phyloP scores from a whole-genome alignment of 176 grass and related monocot species.

The Raddia guianensis region DNA sequence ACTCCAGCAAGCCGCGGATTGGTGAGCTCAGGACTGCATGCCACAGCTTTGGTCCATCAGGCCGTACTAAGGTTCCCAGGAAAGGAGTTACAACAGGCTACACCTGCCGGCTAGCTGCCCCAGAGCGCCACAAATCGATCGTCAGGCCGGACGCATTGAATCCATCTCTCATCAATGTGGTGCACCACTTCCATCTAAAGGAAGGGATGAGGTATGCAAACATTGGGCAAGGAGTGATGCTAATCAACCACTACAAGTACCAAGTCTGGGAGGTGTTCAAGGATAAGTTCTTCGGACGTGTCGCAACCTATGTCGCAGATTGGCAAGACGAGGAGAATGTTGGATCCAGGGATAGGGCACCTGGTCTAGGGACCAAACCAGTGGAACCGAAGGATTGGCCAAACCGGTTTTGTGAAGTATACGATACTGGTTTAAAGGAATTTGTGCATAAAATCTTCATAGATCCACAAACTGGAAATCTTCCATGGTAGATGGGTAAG shows the following conservation, averaged over 20 bases:
- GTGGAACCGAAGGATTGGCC: slow-evolving; percentile 93
- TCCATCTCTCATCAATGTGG: slow-evolving; percentile 85
- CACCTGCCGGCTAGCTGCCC: slow-evolving; percentile 71
- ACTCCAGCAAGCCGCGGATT: slow-evolving; percentile 56
- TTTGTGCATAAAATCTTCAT: slow-evolving; percentile 59
- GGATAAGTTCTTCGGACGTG: slow-evolving; percentile 86
- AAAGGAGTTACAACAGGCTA: slow-evolving; percentile 71
- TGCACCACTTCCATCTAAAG: slow-evolving; percentile 97
- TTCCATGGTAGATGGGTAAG: slow-evolving; percentile 73
- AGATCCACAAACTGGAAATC: slow-evolving; percentile 56
- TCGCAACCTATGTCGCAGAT: slow-evolving; percentile 91
- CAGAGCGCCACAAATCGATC: slow-evolving; percentile 93
- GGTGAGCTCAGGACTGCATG: slow-evolving; percentile 84
- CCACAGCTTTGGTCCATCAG: slow-evolving; percentile 96
- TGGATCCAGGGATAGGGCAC: slow-evolving; percentile 89
- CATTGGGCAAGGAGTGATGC: slow-evolving; percentile 72
- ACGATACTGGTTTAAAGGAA: slow-evolving; percentile 79
- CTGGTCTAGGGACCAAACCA: slow-evolving; percentile 85
- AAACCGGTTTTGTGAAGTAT: slow-evolving; percentile 81
- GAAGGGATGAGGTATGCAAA: slow-evolving; percentile 82
- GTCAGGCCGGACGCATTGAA: slow-evolving; percentile 71
- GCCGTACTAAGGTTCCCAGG: slow-evolving; percentile 61
- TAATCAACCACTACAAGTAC: slow-evolving; percentile 99
- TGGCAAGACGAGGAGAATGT: slow-evolving; percentile 95
- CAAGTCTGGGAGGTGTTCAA: slow-evolving; percentile 99